phyloP scores from a whole-genome alignment of 1,139 yeast genomes.

The Geotrichum klebahnii region DNA sequence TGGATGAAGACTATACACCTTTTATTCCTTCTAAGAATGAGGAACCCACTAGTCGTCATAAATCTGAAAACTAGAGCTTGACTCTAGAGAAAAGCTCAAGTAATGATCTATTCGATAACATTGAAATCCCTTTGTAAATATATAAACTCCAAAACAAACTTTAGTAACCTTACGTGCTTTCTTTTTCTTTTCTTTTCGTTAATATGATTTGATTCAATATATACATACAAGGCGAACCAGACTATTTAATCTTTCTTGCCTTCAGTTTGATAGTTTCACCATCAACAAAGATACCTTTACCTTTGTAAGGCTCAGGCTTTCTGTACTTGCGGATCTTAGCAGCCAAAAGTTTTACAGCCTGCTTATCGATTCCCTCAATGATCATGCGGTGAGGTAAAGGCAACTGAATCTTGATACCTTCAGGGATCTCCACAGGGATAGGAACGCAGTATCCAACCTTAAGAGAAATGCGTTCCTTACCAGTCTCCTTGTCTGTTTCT shows the following conservation, averaged over 20 bases:
- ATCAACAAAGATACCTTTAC: slow-evolving; percentile 92
- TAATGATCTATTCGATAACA: too few relatives aligned
- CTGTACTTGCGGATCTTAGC: slow-evolving; percentile 80
- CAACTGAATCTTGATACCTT: slow-evolving; percentile 63
- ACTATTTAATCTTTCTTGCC: slow-evolving; percentile 84
- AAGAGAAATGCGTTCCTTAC: slow-evolving; percentile 59
- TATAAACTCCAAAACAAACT: too few relatives aligned
- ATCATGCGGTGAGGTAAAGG: slow-evolving; percentile 88
- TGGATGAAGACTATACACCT: slow-evolving; percentile 40
- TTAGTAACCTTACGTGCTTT: too few relatives aligned
- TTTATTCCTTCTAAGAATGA: slow-evolving; percentile 37
- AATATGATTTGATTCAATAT: slow-evolving; percentile 8
- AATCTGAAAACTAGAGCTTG: slow-evolving; percentile 19
- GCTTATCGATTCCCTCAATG: slow-evolving; percentile 83
- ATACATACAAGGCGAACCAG: slow-evolving; percentile 14
- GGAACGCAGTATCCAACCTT: slow-evolving; percentile 83
- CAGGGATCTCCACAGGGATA: slow-evolving; percentile 62
- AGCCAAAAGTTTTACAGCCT: slow-evolving; percentile 82
- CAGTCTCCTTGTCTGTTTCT: slow-evolving; percentile 48
- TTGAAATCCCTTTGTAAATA: slow-evolving; percentile 10
- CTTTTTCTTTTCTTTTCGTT: not conserved
- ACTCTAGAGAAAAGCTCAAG: too few relatives aligned
- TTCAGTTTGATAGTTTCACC: slow-evolving; percentile 86
- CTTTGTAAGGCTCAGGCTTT: slow-evolving; percentile 98
- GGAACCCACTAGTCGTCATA: slow-evolving; percentile 31